A percentile compares a stretch with the other conserved stretches of the same genome.
phyloP scores from a whole-genome alignment of 768 basidiomycete genomes.

The Leccinum boreale region DNA sequence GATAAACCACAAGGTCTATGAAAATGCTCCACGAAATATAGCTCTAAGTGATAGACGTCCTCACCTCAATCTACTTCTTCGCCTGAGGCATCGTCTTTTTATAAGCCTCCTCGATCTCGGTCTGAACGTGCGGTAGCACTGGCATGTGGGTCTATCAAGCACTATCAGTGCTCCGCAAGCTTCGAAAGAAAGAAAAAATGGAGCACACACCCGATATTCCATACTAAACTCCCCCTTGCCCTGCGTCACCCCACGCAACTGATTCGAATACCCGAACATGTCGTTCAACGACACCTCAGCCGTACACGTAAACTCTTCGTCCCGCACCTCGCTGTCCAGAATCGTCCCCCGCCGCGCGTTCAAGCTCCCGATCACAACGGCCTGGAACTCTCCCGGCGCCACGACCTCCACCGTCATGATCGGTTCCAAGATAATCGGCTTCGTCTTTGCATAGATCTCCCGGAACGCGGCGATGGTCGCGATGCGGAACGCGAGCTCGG shows the following conservation, averaged over 20 bases:
- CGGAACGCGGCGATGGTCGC: slow-evolving; percentile 91
- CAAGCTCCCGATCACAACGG: slow-evolving; percentile 89
- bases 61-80: slow-evolving; percentile 56
- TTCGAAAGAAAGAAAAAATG: not conserved
- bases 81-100: slow-evolving; percentile 67
- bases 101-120: slow-evolving; percentile 84
- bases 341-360: slow-evolving; percentile 93
- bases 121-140: slow-evolving; percentile 82
- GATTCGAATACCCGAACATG: slow-evolving; percentile 97
- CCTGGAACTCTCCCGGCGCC: slow-evolving; percentile 95
- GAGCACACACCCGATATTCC: slow-evolving; percentile 64
- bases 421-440: slow-evolving; percentile 88
- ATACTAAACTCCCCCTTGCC: slow-evolving; percentile 91
- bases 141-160: slow-evolving; percentile 66
- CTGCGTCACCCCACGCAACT: slow-evolving; percentile 90
- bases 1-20: not conserved
- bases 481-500: slow-evolving; percentile 91
- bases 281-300: slow-evolving; percentile 96
- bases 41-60: slow-evolving; percentile 15
- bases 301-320: slow-evolving; percentile 90
- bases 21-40: slow-evolving; percentile 1
- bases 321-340: slow-evolving; percentile 92
- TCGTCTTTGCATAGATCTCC: slow-evolving; percentile 76
- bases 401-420: slow-evolving; percentile 98
- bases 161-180: not conserved